phyloP scores from a whole-genome alignment of 2,329 filamentous ascomycete species.

The Pseudonectria buxi region DNA sequence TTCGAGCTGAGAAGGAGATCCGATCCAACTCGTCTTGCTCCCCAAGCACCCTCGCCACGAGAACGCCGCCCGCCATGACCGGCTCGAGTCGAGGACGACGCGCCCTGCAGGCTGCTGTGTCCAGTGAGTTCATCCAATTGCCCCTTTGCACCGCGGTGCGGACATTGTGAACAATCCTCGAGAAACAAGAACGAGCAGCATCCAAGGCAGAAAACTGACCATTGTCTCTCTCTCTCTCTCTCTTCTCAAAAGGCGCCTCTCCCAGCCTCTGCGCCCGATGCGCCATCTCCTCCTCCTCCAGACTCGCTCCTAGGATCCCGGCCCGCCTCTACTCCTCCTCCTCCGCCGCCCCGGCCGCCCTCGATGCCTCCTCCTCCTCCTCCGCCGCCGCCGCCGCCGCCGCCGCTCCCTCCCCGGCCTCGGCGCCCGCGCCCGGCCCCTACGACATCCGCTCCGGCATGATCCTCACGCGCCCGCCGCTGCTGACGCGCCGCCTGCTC shows the following conservation, averaged over 20 bases:
- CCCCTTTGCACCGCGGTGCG: too few species aligned
- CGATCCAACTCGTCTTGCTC: slow-evolving; percentile 8
- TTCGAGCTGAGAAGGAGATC: slow-evolving; percentile 14
- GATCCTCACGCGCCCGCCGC: slow-evolving; percentile 79
- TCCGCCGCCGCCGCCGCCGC: slow-evolving; percentile 10
- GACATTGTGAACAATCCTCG: too few species aligned
- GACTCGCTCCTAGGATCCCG: slow-evolving; percentile 20
- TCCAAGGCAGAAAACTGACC: too few species aligned
- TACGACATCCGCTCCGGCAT: slow-evolving; percentile 59
- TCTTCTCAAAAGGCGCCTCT: slow-evolving; percentile 13
- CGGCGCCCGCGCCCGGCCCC: slow-evolving; percentile 13
- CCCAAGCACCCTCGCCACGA: slow-evolving; percentile 8
- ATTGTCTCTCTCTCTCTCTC: too few species aligned
- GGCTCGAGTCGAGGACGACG: slow-evolving; percentile 51
- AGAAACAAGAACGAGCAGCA: too few species aligned
- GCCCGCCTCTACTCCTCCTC: slow-evolving; percentile 31
- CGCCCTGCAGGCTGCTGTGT: slow-evolving; percentile 42
- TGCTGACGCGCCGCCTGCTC: slow-evolving; percentile 76
- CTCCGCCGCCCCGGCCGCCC: slow-evolving; percentile 15
- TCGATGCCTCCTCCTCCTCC: slow-evolving; percentile 14
- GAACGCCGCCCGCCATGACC: slow-evolving; percentile 33
- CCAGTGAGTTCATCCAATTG: slow-evolving; percentile 36
- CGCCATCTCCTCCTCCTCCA: slow-evolving; percentile 24
- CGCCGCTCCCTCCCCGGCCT: slow-evolving; percentile 7
- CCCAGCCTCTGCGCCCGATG: slow-evolving; percentile 33